Percentiles rank a stretch among this genome's conserved stretches.
phyloP scores from a whole-genome alignment of 1,139 yeast species.

The Nakaseomyces uthaithaninus region DNA sequence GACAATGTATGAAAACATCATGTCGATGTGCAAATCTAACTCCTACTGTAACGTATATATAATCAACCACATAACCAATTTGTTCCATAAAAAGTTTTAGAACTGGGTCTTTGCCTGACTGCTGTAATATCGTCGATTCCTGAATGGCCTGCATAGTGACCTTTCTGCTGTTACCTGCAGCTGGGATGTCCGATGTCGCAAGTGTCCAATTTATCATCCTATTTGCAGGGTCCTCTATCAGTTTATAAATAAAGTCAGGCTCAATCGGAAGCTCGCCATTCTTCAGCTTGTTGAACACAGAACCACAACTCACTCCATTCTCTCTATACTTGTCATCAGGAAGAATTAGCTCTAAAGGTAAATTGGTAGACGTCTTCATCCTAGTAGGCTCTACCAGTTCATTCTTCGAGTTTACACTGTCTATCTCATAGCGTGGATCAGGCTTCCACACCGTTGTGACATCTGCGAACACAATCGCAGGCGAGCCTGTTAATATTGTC shows the following conservation, averaged over 20 bases:
- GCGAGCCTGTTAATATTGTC: conserved; percentile 32
- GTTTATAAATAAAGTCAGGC: background rate
- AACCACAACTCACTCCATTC: conserved; percentile 10
- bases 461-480: conserved; percentile 28
- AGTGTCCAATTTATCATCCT: conserved; percentile 44
- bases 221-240: conserved; percentile 3
- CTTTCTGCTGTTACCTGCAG: conserved; percentile 63
- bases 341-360: conserved; percentile 18
- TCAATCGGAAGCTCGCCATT: conserved; percentile 11
- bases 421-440: conserved; percentile 25
- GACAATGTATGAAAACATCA: conserved; percentile 50
- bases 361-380: conserved; percentile 20
- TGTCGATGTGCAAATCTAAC: conserved; percentile 52
- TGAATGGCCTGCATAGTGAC: conserved; percentile 61
- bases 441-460: conserved; percentile 32
- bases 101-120: conserved; percentile 31
- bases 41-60: conserved; percentile 39
- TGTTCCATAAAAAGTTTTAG: conserved; percentile 44
- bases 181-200: conserved; percentile 72
- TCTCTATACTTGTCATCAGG: background rate
- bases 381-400: conserved; percentile 30
- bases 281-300: conserved; percentile 10
- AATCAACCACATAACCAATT: conserved; percentile 62
- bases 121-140: conserved; percentile 47
- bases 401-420: conserved; percentile 25